Percentiles rank a stretch among this genome's conserved stretches.
Evolutionary conservation across 148 eudicot species (phyloP).

Genomic region (Rhododendron vialii): DNA sequence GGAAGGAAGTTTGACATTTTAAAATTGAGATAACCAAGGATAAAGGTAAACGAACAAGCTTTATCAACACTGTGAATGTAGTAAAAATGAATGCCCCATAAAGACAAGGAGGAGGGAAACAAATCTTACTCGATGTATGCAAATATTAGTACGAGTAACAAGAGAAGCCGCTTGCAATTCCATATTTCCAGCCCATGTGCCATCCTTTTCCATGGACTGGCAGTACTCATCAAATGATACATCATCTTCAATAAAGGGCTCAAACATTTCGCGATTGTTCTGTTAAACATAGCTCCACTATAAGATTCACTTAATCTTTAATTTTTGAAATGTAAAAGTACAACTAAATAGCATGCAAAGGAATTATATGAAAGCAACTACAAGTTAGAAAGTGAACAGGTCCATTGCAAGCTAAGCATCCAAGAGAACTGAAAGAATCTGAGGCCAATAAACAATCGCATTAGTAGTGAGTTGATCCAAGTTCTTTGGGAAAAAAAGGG

Average conservation of each 20-base stretch:
- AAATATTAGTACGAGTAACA: slow-evolving; percentile 71
- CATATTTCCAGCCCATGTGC: slow-evolving; percentile 99
- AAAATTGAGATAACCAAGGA: not conserved
- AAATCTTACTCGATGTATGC: slow-evolving; percentile 73
- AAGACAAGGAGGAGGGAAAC: not conserved
- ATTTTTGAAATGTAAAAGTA: not conserved
- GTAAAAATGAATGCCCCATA: not conserved
- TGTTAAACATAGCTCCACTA: slow-evolving; percentile 23
- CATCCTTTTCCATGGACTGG: slow-evolving; percentile 79
- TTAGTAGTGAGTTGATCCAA: not conserved
- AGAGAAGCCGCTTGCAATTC: slow-evolving; percentile 98
- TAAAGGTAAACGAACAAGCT: not conserved
- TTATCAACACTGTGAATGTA: not conserved
- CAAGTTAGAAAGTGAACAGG: not conserved
- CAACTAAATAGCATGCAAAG: not conserved
- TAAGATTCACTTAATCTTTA: not conserved
- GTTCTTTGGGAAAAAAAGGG: not conserved
- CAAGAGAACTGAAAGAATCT: not conserved
- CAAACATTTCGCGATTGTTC: slow-evolving; percentile 76
- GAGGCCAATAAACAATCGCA: not conserved
- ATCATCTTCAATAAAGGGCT: slow-evolving; percentile 95
- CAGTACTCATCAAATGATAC: slow-evolving; percentile 88
- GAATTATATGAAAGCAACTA: not conserved
- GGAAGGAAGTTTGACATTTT: not conserved
- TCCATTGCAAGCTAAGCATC: not conserved